Evolutionary conservation across 208 protist species (phyloP).

Genomic region (Acanthamoeba triangularis): DNA sequence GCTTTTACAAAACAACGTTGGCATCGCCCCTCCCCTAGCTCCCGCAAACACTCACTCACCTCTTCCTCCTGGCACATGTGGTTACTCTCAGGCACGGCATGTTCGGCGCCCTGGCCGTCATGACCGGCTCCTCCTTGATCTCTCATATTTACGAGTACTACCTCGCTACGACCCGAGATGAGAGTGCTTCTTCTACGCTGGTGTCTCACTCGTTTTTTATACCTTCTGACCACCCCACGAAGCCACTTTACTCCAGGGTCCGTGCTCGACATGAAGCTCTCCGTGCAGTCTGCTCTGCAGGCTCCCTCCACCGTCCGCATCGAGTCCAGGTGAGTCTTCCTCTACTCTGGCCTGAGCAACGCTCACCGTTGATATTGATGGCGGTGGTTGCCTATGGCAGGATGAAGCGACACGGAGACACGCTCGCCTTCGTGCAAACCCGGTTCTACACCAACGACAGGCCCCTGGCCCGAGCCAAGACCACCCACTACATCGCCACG

Average conservation of each 20-base stretch:
- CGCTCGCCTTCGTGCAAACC: background rate
- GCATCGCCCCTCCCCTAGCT: too few relatives aligned
- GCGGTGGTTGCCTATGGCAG: background rate
- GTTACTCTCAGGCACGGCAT: background rate
- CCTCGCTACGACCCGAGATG: background rate
- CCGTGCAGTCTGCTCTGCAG: background rate
- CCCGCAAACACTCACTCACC: too few relatives aligned
- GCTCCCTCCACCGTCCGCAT: conserved; percentile 10
- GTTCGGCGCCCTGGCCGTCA: background rate
- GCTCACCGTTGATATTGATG: background rate
- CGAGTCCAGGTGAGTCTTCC: background rate
- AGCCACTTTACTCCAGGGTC: background rate
- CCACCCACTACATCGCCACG: conserved; percentile 24
- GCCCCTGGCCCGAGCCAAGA: background rate
- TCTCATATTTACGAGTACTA: conserved; percentile 20
- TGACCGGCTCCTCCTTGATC: background rate
- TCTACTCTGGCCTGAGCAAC: background rate
- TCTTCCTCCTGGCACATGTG: too few relatives aligned
- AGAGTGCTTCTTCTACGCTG: background rate
- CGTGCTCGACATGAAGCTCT: background rate
- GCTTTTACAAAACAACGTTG: too few relatives aligned
- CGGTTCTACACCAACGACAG: conserved; percentile 8
- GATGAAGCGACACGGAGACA: background rate
- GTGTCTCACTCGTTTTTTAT: background rate
- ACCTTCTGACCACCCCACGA: background rate